Evolutionary conservation across 768 basidiomycete species (phyloP).

Genomic region (Pleurotus cornucopiae): DNA sequence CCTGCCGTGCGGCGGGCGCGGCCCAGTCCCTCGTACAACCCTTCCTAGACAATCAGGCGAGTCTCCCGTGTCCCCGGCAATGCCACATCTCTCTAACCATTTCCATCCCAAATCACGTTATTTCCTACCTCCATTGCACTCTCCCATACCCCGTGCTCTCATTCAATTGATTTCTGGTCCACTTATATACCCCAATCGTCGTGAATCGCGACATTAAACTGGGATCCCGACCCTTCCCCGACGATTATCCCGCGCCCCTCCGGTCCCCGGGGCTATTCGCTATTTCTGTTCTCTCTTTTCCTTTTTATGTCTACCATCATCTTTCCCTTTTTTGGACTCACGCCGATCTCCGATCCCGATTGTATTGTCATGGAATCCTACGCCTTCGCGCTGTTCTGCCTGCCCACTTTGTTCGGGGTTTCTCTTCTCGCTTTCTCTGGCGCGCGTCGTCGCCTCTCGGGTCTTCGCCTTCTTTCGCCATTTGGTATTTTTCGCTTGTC

Average conservation of each 20-base stretch:
- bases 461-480: constrained; percentile 7
- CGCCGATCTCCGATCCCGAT: constrained; percentile 4
- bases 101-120: background rate
- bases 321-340: background rate
- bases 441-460: constrained; percentile 11
- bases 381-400: too few species aligned
- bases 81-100: constrained; percentile 2
- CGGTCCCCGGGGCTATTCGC: background rate
- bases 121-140: background rate
- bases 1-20: constrained; percentile 93
- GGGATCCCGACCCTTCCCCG: constrained; percentile 8
- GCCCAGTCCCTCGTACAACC: constrained; percentile 95
- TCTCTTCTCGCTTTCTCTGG: constrained; percentile 1
- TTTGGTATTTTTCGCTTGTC: constrained; percentile 17
- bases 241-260: constrained; percentile 9
- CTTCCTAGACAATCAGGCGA: constrained; percentile 96
- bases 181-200: background rate
- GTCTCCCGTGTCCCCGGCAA: constrained; percentile 14
- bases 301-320: constrained; percentile 2
- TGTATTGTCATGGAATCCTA: background rate
- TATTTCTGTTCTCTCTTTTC: background rate
- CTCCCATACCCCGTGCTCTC: background rate
- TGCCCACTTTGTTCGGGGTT: background rate
- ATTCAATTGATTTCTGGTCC: background rate
- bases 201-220: background rate